Conservation (phyloP, 306 rosid species). For the Glycine tomentella region DNA sequence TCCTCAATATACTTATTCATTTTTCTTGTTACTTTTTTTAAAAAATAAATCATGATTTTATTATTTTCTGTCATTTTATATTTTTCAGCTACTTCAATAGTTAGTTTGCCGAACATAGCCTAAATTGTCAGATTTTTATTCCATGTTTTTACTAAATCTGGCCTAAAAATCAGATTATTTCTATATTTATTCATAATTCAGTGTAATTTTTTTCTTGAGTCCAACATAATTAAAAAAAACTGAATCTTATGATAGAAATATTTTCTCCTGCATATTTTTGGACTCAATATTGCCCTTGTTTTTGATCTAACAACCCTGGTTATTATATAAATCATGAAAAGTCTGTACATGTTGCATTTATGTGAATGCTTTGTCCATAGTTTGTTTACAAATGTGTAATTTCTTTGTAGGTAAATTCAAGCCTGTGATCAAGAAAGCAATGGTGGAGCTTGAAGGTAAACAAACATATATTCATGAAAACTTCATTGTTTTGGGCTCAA, state of each 20-base stretch:
- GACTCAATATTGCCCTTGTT: not conserved
- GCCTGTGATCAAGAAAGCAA: constrained; percentile 99
- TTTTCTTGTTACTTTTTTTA: no score
- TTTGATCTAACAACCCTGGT: constrained; percentile 6
- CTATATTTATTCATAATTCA: not conserved
- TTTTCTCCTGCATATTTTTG: not conserved
- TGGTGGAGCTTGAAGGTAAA: constrained; percentile 97
- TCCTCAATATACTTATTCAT: no score
- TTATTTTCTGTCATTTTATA: no score
- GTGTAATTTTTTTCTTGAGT: not conserved
- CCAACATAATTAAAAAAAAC: not conserved
- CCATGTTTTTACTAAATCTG: no score
- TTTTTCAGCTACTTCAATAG: no score
- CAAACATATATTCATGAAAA: not conserved
- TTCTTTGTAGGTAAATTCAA: constrained; percentile 84
- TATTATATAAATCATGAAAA: not conserved
- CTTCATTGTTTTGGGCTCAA: not conserved
- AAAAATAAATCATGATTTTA: no score
- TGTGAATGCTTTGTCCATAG: constrained; percentile 26
- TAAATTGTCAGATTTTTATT: no score
- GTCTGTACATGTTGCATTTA: constrained; percentile 28
- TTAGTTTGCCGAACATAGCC: no score
- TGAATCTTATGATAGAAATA: constrained; percentile 3
- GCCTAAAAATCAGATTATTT: not conserved
- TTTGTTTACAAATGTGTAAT: constrained; percentile 34